Conservation (phyloP, 108 stramenopile genomes). For the Aurantiochytrium sp. region DNA sequence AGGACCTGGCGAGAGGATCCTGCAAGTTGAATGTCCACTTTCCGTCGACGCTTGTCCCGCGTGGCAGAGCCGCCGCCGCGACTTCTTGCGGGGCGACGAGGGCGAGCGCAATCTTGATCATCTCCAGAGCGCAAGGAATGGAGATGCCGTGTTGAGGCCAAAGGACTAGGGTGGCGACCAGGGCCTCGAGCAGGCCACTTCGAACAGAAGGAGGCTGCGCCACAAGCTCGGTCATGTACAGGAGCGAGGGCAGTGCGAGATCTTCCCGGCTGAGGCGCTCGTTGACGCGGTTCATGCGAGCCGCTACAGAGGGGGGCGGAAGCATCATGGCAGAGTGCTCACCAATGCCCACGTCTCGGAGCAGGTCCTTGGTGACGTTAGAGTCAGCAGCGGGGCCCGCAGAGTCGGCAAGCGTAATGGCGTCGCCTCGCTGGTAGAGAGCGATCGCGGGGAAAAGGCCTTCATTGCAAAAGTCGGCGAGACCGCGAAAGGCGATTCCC, state of each 20-base stretch:
- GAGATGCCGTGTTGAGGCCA: slow-evolving; percentile 4
- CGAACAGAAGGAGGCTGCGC: background rate
- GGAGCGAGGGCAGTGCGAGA: background rate
- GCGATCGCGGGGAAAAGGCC: slow-evolving; percentile 36
- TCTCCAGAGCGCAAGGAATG: background rate
- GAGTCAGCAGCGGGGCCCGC: background rate
- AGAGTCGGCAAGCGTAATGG: slow-evolving; percentile 31
- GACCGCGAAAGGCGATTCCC: slow-evolving; percentile 40
- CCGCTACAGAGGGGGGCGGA: background rate
- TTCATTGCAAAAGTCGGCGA: slow-evolving; percentile 29
- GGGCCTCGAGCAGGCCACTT: background rate
- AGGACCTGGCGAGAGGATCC: background rate
- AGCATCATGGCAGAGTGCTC: background rate
- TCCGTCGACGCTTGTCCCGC: background rate
- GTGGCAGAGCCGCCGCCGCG: no score
- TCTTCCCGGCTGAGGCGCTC: background rate
- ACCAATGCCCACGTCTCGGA: background rate
- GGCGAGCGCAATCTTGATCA: background rate
- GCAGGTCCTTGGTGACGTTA: background rate
- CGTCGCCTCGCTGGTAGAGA: slow-evolving; percentile 46
- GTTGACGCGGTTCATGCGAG: background rate
- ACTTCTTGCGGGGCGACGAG: no score
- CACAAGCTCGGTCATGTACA: background rate
- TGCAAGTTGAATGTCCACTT: background rate
- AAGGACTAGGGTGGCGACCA: background rate